Evolutionary conservation across 139 green algal genomes (phyloP).

Genomic region (Parachlorella kessleri): DNA sequence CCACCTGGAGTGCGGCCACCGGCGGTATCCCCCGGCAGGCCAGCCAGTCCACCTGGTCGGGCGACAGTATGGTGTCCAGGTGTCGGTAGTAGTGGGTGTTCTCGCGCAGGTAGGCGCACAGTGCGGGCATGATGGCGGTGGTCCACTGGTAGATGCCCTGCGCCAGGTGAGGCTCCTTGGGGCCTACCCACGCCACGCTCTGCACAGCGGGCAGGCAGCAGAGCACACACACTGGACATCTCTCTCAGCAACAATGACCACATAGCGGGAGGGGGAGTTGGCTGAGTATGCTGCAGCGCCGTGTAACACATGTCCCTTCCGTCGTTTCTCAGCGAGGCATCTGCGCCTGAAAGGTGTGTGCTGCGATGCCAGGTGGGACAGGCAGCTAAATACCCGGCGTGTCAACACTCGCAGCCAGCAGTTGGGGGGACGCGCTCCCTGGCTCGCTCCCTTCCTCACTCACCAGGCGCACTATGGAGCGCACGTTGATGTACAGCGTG

Average conservation of each 20-base stretch:
- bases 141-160: constrained; percentile 13
- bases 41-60: constrained; percentile 3
- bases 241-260: too few species aligned
- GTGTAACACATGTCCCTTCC: too few species aligned
- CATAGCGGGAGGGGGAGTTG: neutral
- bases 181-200: neutral
- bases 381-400: too few species aligned
- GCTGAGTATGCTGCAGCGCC: neutral
- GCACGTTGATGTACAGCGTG: constrained; percentile 5
- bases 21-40: neutral
- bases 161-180: constrained; percentile 7
- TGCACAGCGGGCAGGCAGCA: constrained; percentile 4
- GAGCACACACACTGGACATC: too few species aligned
- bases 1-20: constrained; percentile 12
- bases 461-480: constrained; percentile 29
- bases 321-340: too few species aligned
- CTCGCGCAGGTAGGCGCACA: constrained; percentile 10
- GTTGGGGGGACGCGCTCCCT: too few species aligned
- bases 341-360: too few species aligned
- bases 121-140: constrained; percentile 6
- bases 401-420: too few species aligned
- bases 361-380: too few species aligned
- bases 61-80: neutral
- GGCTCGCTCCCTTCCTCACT: too few species aligned
- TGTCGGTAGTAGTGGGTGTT: constrained; percentile 7